Conservation (phyloP, 495 filamentous ascomycete species). For the Viridothelium virens region DNA sequence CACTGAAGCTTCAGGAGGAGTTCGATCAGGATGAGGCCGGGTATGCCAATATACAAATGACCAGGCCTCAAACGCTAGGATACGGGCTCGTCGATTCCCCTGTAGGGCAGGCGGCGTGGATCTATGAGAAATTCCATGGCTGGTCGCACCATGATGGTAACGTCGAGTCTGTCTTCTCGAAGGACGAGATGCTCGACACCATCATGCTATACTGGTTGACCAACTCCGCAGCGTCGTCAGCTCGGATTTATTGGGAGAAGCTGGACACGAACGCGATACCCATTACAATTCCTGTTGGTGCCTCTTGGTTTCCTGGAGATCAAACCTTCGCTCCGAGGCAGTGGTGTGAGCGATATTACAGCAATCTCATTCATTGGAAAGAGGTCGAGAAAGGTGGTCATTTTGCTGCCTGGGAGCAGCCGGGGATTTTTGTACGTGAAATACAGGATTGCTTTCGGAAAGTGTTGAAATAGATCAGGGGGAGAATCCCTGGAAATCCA, state of each 20-base stretch:
- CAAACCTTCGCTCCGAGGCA: constrained; percentile 6
- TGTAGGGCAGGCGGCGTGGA: constrained; percentile 53
- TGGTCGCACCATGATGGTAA: constrained; percentile 36
- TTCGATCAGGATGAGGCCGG: constrained; percentile 28
- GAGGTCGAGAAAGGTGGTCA: constrained; percentile 6
- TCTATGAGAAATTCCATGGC: constrained; percentile 60
- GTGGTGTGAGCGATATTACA: constrained; percentile 14
- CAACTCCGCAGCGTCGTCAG: constrained; percentile 15
- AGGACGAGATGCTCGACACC: constrained; percentile 18
- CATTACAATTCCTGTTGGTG: constrained; percentile 4
- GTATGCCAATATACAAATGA: constrained; percentile 49
- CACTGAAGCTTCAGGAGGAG: not conserved
- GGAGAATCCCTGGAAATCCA: not conserved
- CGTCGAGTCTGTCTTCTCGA: constrained; percentile 12
- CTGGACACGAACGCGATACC: constrained; percentile 1
- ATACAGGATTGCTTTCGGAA: constrained; percentile 4
- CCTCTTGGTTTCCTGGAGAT: constrained; percentile 9
- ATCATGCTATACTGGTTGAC: constrained; percentile 18
- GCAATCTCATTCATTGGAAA: not conserved
- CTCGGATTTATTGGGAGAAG: constrained; percentile 15
- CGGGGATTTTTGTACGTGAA: not conserved
- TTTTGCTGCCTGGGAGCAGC: constrained; percentile 9
- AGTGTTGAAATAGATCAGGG: not conserved
- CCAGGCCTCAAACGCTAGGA: constrained; percentile 57
- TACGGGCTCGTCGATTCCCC: constrained; percentile 51